A percentile compares a stretch with the other conserved stretches of the same genome.
phyloP scores from a whole-genome alignment of 1,284 basidiomycete species.

The Leccinum angustisporum region DNA sequence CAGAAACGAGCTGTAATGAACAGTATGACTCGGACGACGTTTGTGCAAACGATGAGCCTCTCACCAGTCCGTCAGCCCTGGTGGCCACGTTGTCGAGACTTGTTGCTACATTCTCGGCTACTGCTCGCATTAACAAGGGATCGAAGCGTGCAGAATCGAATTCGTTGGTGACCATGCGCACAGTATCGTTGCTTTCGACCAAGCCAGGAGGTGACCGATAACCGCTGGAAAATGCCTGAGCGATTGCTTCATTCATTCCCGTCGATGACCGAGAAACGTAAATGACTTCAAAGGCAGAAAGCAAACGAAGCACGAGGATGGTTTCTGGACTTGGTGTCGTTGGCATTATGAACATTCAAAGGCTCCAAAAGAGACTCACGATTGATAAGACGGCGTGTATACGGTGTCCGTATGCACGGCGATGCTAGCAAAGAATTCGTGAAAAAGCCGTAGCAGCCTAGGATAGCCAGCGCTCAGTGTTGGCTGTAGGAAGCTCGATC shows the following conservation, averaged over 20 bases:
- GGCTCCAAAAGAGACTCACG: slow-evolving; percentile 44
- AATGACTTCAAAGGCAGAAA: slow-evolving; percentile 78
- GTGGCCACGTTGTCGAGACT: slow-evolving; percentile 67
- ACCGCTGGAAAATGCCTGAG: slow-evolving; percentile 70
- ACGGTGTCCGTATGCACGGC: slow-evolving; percentile 92
- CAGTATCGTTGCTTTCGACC: slow-evolving; percentile 74
- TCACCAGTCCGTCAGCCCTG: slow-evolving; percentile 67
- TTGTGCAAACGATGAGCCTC: slow-evolving; percentile 23
- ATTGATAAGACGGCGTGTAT: slow-evolving; percentile 82
- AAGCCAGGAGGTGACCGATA: slow-evolving; percentile 68
- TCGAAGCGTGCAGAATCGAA: slow-evolving; percentile 93
- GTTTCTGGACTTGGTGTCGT: slow-evolving; percentile 93
- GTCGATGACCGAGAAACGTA: slow-evolving; percentile 85
- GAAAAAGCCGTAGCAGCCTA: slow-evolving; percentile 83
- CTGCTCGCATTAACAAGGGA: slow-evolving; percentile 76
- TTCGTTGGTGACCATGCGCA: slow-evolving; percentile 82
- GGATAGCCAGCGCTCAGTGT: slow-evolving; percentile 86
- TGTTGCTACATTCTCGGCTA: slow-evolving; percentile 70
- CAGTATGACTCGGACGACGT: neutral
- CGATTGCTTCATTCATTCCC: slow-evolving; percentile 78
- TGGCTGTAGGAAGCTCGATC: slow-evolving; percentile 83
- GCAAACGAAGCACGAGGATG: slow-evolving; percentile 78
- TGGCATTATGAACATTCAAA: neutral
- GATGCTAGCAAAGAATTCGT: slow-evolving; percentile 94
- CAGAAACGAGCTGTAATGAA: slow-evolving; percentile 59